These are phyloP conservation scores for Oryza meyeriana DNA, from an alignment of 176 grass and related monocot species.

Conservation along the genomic window DNA sequence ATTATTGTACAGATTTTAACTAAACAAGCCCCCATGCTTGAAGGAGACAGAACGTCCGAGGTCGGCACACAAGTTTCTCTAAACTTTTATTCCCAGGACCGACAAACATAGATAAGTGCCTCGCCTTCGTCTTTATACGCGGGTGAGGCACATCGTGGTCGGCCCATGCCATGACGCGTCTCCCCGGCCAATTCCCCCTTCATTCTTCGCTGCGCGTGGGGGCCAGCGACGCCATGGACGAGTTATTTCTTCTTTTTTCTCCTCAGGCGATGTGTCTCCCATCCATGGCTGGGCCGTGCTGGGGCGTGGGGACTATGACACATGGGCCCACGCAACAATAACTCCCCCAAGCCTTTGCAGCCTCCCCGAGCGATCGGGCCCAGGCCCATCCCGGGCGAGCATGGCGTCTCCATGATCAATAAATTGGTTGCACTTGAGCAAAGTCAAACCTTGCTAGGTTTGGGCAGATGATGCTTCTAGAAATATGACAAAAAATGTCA, in stretches of 20 bases:
- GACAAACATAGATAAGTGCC: too few species aligned
- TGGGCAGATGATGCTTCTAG: neutral
- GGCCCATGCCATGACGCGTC: constrained; percentile 12
- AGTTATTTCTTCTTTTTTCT: too few species aligned
- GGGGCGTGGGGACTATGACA: neutral
- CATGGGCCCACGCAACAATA: neutral
- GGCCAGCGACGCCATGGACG: neutral
- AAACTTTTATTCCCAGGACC: too few species aligned
- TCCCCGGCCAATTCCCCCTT: too few species aligned
- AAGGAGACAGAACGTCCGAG: too few species aligned
- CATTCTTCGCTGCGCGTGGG: constrained; percentile 1
- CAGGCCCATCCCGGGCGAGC: neutral
- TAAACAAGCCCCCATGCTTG: too few species aligned
- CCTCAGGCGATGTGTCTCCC: neutral
- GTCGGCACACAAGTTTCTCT: too few species aligned
- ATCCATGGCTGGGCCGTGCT: neutral
- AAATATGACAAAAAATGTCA: neutral
- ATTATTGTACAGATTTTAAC: too few species aligned
- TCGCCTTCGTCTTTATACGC: too few species aligned
- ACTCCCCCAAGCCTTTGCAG: too few species aligned
- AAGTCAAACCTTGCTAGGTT: neutral
- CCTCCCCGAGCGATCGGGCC: neutral
- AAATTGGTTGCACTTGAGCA: neutral
- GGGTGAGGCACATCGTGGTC: neutral
- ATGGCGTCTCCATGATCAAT: neutral